phyloP scores from a whole-genome alignment of 108 stramenopile genomes.

The Nitzschia putrida region DNA sequence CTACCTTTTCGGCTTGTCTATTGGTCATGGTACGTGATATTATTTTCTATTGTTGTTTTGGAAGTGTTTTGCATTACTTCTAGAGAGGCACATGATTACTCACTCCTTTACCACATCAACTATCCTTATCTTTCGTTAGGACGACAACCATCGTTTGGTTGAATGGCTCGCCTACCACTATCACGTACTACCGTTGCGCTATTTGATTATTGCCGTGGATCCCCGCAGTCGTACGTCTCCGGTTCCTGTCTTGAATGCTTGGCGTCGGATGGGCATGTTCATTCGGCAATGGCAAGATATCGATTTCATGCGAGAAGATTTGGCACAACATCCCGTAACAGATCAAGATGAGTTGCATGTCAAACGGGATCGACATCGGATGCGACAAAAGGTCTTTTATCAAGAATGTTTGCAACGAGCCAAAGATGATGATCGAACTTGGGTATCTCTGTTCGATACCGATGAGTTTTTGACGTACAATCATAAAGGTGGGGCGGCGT shows the following conservation, averaged over 20 bases:
- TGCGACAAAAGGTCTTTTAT: conserved; percentile 54
- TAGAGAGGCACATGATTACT: no score
- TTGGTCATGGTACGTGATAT: conserved; percentile 52
- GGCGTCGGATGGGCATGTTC: conserved; percentile 38
- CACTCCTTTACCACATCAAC: neutral
- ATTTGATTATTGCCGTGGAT: conserved; percentile 68
- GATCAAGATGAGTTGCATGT: conserved; percentile 37
- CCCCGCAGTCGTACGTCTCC: conserved; percentile 50
- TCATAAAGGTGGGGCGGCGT: conserved; percentile 33
- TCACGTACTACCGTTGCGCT: conserved; percentile 61
- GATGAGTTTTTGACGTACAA: conserved; percentile 58
- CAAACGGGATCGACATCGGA: conserved; percentile 50
- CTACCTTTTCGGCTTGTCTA: conserved; percentile 55
- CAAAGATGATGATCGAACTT: conserved; percentile 42
- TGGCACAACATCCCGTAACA: conserved; percentile 18
- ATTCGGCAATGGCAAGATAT: conserved; percentile 42
- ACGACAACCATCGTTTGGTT: conserved; percentile 40
- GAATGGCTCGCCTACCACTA: conserved; percentile 78
- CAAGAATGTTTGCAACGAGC: conserved; percentile 28
- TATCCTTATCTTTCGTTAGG: neutral
- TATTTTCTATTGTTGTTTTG: neutral
- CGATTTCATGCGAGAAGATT: conserved; percentile 23
- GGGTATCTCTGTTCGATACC: conserved; percentile 46
- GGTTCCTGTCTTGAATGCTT: conserved; percentile 42
- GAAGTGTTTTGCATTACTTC: neutral